These are phyloP conservation scores for Crithidia expoeki DNA, from an alignment of 208 protist genomes.

Conservation along the genomic window DNA sequence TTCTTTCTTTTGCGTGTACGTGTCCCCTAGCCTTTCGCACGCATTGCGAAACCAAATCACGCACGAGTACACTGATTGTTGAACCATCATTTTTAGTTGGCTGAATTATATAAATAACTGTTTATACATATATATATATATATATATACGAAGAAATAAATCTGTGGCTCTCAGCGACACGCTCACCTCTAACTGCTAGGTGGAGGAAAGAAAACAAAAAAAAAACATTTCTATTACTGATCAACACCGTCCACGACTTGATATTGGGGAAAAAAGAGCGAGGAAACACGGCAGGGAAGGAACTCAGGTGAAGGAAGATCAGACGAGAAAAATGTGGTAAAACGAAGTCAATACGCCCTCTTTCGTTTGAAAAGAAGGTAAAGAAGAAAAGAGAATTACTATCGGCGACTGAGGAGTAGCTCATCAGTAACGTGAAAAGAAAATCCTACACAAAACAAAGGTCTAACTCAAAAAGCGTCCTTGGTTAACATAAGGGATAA, in stretches of 20 bases:
- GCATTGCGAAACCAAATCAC: no score
- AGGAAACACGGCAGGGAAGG: neutral
- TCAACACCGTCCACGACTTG: neutral
- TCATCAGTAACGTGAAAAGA: constrained; percentile 9
- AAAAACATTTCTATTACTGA: neutral
- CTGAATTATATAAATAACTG: no score
- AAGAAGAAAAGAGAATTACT: constrained; percentile 26
- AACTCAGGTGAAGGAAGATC: neutral
- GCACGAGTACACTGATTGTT: no score
- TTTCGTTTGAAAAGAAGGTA: neutral
- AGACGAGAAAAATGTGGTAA: neutral
- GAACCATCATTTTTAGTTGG: no score
- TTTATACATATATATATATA: neutral
- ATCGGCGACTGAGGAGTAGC: constrained; percentile 15
- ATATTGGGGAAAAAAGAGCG: neutral
- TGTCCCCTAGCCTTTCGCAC: no score
- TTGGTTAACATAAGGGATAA: constrained; percentile 21
- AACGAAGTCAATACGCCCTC: constrained; percentile 5
- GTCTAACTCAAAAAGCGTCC: constrained; percentile 8
- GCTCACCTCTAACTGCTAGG: constrained; percentile 26
- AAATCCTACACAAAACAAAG: constrained; percentile 30
- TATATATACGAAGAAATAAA: constrained; percentile 5
- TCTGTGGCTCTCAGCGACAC: constrained; percentile 19
- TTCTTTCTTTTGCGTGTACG: no score
- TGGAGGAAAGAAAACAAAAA: constrained; percentile 11